These are phyloP conservation scores for Arabidopsis lyrata DNA, from an alignment of 441 rosid genomes.

Conservation along the genomic window DNA sequence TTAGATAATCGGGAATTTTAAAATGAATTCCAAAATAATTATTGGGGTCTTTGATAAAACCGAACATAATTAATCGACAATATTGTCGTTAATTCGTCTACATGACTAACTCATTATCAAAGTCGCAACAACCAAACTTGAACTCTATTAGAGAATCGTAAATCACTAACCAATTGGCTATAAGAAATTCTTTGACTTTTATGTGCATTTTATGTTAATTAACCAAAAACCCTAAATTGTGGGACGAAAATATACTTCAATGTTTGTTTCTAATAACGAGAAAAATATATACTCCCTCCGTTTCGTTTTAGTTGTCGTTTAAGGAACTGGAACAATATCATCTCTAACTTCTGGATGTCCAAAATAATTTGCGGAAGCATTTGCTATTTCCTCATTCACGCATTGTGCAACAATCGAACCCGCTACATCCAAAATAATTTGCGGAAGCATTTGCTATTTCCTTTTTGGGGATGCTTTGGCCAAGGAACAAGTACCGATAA, in stretches of 20 bases:
- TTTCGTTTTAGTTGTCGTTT: too few species aligned
- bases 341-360: too few species aligned
- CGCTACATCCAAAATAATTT: too few species aligned
- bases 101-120: neutral
- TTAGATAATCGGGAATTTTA: neutral
- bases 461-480: neutral
- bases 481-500: neutral
- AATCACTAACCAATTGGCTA: neutral
- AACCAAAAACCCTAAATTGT: neutral
- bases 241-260: neutral
- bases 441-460: too few species aligned
- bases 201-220: neutral
- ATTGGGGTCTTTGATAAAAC: neutral
- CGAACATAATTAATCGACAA: neutral
- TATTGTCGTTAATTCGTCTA: neutral
- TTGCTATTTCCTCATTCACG: too few species aligned
- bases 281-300: too few species aligned
- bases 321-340: too few species aligned
- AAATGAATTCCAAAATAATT: neutral
- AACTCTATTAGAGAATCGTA: neutral
- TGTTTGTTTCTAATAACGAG: constrained; percentile 2
- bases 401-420: too few species aligned
- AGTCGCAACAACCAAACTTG: neutral
- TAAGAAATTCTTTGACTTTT: neutral
- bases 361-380: too few species aligned